Evolutionary conservation across 2,329 filamentous ascomycete genomes (phyloP), one percentile per base, ranked within the genome.

Genomic region (Colletotrichum simmondsii): DNA sequence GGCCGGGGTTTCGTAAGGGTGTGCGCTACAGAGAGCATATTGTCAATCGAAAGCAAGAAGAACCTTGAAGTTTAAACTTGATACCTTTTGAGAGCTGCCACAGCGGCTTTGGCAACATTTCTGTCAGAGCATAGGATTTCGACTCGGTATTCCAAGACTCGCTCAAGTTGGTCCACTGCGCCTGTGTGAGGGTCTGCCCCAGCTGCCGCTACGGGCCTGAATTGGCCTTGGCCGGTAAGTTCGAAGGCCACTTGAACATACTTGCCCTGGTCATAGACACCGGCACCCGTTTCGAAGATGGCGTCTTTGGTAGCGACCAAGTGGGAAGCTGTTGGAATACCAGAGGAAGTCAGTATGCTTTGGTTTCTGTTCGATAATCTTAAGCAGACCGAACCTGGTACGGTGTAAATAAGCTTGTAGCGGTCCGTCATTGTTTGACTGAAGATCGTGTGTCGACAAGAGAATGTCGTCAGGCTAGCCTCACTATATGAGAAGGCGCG

Each of bases 81-180:
- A 5, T 73, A 88, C 87, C 80, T 82, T 75, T 87, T 88, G 80
- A 89, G 77, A 8, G 85, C 87, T 49, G 83, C 81, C 0, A 88
- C 86, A 10, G 84, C 86, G 37, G 81, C 81, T 49, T 79, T 79
- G 0, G 80, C 78, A 56, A 83, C 77, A 8, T 87, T 84, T 67
- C 79, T 78, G 0, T 85, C 85, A 16, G 83, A 73, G 77, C 87
- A 88, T 26, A 88, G 75, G 2, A 84, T 82, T 79, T 89, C 87
- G 4, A 86, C 85, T 66, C 81, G 83, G 49, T 84, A 82, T 75
- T 88, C 87, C 5, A 84, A 81, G 0, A 88, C 81, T 62, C 85
- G 79, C 76, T 88, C 86, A 32, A 88, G 71, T 32, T 83, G 76
- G 6, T 85, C 85, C 4, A 80, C 77, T 19, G 81, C 76, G 6